Percentiles rank a stretch among this genome's conserved stretches.
phyloP scores from a whole-genome alignment of 805 yeast species.

The Wickerhamiella dianesei region DNA sequence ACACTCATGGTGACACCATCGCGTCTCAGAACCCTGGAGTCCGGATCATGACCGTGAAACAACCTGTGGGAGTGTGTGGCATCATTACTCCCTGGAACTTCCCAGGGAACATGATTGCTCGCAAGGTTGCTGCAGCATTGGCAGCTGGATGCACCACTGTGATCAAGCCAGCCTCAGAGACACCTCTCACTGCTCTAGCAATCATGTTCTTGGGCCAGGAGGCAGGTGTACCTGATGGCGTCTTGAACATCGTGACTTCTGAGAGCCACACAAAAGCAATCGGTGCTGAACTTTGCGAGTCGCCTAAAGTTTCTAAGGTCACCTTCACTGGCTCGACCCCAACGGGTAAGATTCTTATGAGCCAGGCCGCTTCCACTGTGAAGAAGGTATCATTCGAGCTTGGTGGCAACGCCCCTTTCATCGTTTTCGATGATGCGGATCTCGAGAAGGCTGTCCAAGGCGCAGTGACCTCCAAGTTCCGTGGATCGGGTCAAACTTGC shows the following conservation, averaged over 20 bases:
- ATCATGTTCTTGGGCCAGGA: slow-evolving; percentile 43
- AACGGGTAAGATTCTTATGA: slow-evolving; percentile 55
- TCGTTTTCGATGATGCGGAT: slow-evolving; percentile 62
- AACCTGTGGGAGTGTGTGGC: slow-evolving; percentile 75
- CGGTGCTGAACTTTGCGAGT: slow-evolving; percentile 46
- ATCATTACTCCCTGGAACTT: slow-evolving; percentile 77
- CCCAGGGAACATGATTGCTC: slow-evolving; percentile 65
- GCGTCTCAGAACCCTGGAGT: slow-evolving; percentile 36
- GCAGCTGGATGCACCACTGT: slow-evolving; percentile 74
- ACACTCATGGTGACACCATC: slow-evolving; percentile 52
- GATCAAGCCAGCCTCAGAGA: slow-evolving; percentile 63
- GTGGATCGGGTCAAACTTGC: slow-evolving; percentile 73
- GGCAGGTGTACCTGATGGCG: slow-evolving; percentile 65
- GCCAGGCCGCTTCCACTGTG: slow-evolving; percentile 43
- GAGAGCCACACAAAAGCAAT: slow-evolving; percentile 25
- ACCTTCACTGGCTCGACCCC: slow-evolving; percentile 71
- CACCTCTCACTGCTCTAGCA: slow-evolving; percentile 63
- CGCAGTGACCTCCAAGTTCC: slow-evolving; percentile 51
- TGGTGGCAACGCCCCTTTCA: slow-evolving; percentile 73
- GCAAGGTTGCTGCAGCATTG: slow-evolving; percentile 61
- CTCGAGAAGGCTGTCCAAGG: slow-evolving; percentile 53
- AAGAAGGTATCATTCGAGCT: slow-evolving; percentile 62
- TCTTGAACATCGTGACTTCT: slow-evolving; percentile 45
- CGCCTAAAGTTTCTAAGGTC: slow-evolving; percentile 44
- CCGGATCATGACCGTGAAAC: slow-evolving; percentile 46